Base-by-base conservation (phyloP, 768 basidiomycete genomes). In the Holtermannia corniformis region DNA sequence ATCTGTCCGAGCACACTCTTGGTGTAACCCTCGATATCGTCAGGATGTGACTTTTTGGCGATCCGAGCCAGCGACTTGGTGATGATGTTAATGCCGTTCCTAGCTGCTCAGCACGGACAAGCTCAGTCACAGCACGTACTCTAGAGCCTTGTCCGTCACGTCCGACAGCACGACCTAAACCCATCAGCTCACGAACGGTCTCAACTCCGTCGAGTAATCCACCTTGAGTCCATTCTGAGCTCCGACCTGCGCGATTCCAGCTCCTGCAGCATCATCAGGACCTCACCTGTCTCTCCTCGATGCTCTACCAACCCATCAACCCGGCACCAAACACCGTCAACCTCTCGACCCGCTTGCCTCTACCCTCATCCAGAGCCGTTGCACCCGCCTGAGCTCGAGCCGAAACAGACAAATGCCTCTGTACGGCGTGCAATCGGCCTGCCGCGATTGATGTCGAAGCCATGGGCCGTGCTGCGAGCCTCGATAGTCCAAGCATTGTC, bases 171-270 rank as follows among this genome's bases (percentile, higher is more conserved):
- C 57, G 16, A 75, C 72, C 72, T 74, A 42, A 47, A 22, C 11
- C 46, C 40, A 26, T 14, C 49, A 40, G 25, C 32, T 14, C 13
- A 22, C 10, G 14, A 11, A 24, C 46, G n/a, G 13, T 12, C 12
- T 42, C 3, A 43, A 45, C 12, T 24, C 21, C 19, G 49, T 14
- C 42, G 23, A 41, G 44, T 14, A 25, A 48, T 60, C 42, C 41
- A 71, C 75, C 62, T 73, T 74, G 53, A 73, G 59, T 0, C 76
- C 76, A 47, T 61, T 71, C 60, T 71, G 68, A 3, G 75, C 75
- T 0, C 73, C 73, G 3, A 76, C 72, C 50, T 76, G 75, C 3
- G 73, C 75, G 25, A 76, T 76, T 12, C 76, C 76, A 50, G 75
- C 73, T 4, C 72, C 72, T 70, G 58, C 49, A n/a, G n/a, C 60